Percentiles rank a stretch among this genome's conserved stretches.
These are phyloP conservation scores for Aspergillaceae sp. DNA, from an alignment of 2,329 filamentous ascomycete genomes.

Conservation along the genomic window DNA sequence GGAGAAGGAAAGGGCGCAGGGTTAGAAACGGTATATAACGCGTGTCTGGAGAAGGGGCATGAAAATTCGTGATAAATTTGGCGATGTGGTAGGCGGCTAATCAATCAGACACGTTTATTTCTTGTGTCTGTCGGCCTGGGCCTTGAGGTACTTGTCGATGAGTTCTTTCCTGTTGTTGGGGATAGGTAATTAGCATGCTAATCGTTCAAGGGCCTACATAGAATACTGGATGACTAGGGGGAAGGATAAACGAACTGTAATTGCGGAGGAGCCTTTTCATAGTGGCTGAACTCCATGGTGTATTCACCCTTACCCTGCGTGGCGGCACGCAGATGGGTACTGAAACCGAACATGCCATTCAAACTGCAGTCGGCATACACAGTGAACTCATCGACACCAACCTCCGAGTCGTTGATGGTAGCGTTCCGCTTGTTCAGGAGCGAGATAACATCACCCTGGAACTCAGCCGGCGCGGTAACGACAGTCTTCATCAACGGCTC, in stretches of 20 bases:
- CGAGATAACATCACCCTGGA: constrained; percentile 92
- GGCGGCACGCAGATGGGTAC: constrained; percentile 76
- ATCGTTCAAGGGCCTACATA: too few species aligned
- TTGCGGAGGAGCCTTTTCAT: constrained; percentile 75
- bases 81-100: neutral
- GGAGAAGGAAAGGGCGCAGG: neutral
- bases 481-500: constrained; percentile 98
- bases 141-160: constrained; percentile 59
- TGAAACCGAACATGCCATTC: constrained; percentile 98
- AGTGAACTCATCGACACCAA: constrained; percentile 87
- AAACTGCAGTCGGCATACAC: constrained; percentile 84
- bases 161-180: constrained; percentile 51
- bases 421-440: constrained; percentile 95
- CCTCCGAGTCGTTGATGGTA: constrained; percentile 90
- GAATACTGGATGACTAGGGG: neutral
- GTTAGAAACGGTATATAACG: neutral
- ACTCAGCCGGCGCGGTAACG: constrained; percentile 91
- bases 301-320: constrained; percentile 99
- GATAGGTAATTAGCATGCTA: neutral
- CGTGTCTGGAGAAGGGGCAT: neutral
- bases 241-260: constrained; percentile 61
- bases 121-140: constrained; percentile 55
- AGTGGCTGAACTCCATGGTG: constrained; percentile 97
- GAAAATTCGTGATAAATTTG: neutral
- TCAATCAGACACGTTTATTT: constrained; percentile 34